Base-by-base conservation (phyloP, 768 basidiomycete species). In the Lyophyllum atratum region DNA sequence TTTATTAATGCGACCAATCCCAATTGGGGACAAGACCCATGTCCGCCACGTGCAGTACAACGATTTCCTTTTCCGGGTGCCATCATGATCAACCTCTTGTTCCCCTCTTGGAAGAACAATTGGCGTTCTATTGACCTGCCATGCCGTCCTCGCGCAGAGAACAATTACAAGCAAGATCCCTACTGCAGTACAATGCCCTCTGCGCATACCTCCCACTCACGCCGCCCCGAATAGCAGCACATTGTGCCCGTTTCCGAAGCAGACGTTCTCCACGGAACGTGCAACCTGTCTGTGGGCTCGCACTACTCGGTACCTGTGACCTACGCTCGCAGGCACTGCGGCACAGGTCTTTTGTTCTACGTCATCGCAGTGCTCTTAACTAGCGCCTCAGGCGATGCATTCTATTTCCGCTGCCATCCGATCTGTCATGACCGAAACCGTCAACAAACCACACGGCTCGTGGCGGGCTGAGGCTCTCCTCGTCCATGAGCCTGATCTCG, bases 1-100 rank as follows among this genome's bases (percentile, higher is more conserved):
- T 52, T 59, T 60, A 53, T 64, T 43, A 57, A 58, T 40, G 49
- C 52, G 31, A 53, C 50, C 21, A 61, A 64, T 49, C 67, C 65
- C 50, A 57, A 72, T 68, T 49, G 53, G 66, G 67, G 60, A 68
- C 64, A 70, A 70, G 66, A 68, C 47, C 1, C 62, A 54, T 47
- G 56, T 44, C 40, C 58, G 49, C 69, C 72, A 71, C 69, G 70
- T 68, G 69, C 62, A 59, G 54, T 62, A 70, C 71, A 66, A 68
- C 53, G 61, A 55, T 56, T 70, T 62, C 68, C 70, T 61, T 66
- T 65, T 71, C 55, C 63, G 67, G 60, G 26, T 21, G 37, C 33
- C 28, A 39, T 14, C 26, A 28, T 39, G 52, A 49, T 55, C 59
- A 68, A 55, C 53, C 76, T 70, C 57, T 57, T n/a, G n/a, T n/a